Conservation (phyloP, 2,329 filamentous ascomycete species). For the Leptoxyphium fumago region DNA sequence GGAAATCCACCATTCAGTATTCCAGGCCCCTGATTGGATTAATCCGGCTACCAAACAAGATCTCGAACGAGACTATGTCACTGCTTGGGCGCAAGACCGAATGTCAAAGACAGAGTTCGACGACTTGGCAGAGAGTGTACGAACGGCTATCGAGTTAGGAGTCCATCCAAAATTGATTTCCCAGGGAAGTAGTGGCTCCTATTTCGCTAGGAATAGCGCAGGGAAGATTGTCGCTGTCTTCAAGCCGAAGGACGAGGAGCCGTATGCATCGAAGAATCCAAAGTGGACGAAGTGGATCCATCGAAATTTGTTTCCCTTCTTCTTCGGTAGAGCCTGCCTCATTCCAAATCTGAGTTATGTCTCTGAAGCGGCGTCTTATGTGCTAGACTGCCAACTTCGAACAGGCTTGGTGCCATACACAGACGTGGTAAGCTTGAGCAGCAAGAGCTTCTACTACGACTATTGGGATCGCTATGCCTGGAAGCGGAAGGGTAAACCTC, state of each 20-base stretch:
- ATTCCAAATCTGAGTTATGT: constrained; percentile 97
- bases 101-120: constrained; percentile 77
- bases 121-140: constrained; percentile 76
- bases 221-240: constrained; percentile 96
- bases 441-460: constrained; percentile 95
- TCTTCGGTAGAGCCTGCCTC: constrained; percentile 84
- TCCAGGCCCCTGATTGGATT: constrained; percentile 80
- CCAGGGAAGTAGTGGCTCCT: constrained; percentile 93
- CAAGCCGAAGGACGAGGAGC: constrained; percentile 98
- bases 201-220: constrained; percentile 83
- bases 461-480: constrained; percentile 89
- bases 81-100: constrained; percentile 32
- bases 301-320: constrained; percentile 91
- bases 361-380: constrained; percentile 92
- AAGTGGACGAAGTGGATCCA: constrained; percentile 99
- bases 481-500: constrained; percentile 70
- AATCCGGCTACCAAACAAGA: constrained; percentile 63
- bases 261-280: constrained; percentile 89
- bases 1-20: constrained; percentile 95
- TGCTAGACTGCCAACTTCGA: constrained; percentile 75
- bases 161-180: constrained; percentile 92
- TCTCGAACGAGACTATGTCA: constrained; percentile 42
- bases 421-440: constrained; percentile 83
- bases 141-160: constrained; percentile 74
- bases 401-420: constrained; percentile 94